phyloP scores from a whole-genome alignment of 2,329 filamentous ascomycete genomes.

The Tolypocladium nubicola region DNA sequence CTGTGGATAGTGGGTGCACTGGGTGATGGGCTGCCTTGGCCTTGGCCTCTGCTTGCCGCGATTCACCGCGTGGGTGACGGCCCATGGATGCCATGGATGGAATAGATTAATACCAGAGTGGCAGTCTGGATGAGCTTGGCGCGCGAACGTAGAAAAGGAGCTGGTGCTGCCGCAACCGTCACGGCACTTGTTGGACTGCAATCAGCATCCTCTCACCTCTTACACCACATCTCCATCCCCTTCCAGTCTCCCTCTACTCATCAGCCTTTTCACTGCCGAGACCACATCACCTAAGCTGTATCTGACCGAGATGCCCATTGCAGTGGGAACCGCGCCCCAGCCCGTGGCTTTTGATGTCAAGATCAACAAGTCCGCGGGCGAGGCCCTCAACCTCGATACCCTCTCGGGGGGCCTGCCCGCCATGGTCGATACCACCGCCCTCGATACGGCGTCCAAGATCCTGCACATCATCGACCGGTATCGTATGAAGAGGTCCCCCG shows the following conservation, averaged over 20 bases:
- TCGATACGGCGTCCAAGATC: slow-evolving; percentile 22
- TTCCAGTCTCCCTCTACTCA: background rate
- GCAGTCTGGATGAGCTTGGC: background rate
- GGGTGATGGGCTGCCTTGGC: no score
- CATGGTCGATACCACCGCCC: slow-evolving; percentile 13
- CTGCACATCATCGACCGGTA: slow-evolving; percentile 29
- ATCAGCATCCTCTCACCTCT: background rate
- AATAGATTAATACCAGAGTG: background rate
- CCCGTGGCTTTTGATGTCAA: background rate
- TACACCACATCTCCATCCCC: background rate
- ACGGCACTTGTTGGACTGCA: background rate
- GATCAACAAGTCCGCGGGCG: background rate
- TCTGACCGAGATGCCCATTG: background rate
- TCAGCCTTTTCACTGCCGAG: background rate
- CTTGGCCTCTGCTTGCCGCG: no score
- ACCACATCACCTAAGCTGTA: background rate
- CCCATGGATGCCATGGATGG: background rate
- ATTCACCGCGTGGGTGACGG: background rate
- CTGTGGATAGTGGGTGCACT: no score
- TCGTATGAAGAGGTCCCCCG: slow-evolving; percentile 15
- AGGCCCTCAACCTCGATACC: background rate
- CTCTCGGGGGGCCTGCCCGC: background rate
- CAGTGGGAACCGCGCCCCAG: background rate
- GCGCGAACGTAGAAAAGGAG: background rate
- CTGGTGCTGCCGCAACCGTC: background rate